Evolutionary conservation across 2,329 filamentous ascomycete genomes (phyloP).

Genomic region (Lasiodiplodia sp.): DNA sequence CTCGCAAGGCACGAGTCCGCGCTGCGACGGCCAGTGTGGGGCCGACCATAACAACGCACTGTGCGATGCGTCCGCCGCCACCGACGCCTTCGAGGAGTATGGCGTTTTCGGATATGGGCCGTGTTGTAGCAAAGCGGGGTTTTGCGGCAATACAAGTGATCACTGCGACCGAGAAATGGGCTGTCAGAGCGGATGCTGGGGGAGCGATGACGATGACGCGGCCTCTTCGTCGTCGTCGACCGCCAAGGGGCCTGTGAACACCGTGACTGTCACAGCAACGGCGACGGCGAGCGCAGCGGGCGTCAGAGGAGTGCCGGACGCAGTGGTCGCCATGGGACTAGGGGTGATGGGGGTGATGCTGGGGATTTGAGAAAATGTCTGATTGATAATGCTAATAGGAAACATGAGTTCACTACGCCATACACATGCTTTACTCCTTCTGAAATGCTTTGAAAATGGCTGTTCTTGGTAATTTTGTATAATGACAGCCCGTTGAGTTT

Average conservation of each 20-base stretch:
- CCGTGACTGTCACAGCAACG: slow-evolving; percentile 10
- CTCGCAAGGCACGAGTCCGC: slow-evolving; percentile 9
- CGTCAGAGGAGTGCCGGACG: neutral
- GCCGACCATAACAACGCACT: slow-evolving; percentile 1
- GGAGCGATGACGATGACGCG: neutral
- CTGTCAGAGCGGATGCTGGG: slow-evolving; percentile 27
- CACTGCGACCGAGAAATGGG: slow-evolving; percentile 11
- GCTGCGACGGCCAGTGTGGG: slow-evolving; percentile 29
- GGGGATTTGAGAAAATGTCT: neutral
- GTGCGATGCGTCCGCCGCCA: slow-evolving; percentile 1
- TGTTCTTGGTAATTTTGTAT: too few relatives aligned
- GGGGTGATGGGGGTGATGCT: neutral
- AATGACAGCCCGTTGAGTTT: too few relatives aligned
- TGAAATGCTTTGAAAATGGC: too few relatives aligned
- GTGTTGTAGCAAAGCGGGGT: slow-evolving; percentile 24
- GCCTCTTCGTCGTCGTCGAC: neutral
- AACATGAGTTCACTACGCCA: neutral
- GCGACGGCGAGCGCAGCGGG: slow-evolving; percentile 8
- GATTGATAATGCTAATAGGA: neutral
- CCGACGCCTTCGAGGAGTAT: slow-evolving; percentile 7
- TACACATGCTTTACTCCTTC: too few relatives aligned
- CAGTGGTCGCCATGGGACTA: neutral
- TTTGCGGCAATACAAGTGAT: slow-evolving; percentile 22
- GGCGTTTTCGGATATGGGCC: slow-evolving; percentile 24
- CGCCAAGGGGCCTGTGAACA: neutral